These are phyloP conservation scores for Calonectria pauciramosa DNA, from an alignment of 2,329 filamentous ascomycete genomes.

Conservation along the genomic window DNA sequence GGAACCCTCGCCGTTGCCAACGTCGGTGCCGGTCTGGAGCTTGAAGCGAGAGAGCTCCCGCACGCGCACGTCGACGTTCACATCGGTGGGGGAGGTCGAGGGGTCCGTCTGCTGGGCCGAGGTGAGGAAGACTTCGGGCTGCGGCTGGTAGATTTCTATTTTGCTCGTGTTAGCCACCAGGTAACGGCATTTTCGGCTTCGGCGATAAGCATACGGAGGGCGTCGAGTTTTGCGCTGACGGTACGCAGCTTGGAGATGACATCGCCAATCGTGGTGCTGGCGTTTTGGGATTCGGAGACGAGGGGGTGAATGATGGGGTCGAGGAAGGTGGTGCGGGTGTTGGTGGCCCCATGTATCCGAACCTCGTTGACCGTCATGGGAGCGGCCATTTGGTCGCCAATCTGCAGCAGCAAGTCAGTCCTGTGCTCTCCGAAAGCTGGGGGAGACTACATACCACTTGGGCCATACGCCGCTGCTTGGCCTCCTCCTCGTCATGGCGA, in stretches of 20 bases:
- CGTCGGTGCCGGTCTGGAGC: constrained; percentile 93
- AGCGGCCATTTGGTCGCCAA: constrained; percentile 82
- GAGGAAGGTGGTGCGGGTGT: constrained; percentile 89
- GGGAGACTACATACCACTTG: constrained; percentile 48
- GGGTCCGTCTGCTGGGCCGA: constrained; percentile 78
- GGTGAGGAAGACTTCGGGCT: constrained; percentile 86
- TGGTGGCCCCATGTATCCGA: constrained; percentile 83
- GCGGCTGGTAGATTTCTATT: constrained; percentile 87
- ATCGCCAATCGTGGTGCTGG: constrained; percentile 83
- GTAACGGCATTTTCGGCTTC: neutral
- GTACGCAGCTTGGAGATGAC: constrained; percentile 80
- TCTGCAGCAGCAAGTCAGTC: constrained; percentile 43
- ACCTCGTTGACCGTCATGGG: constrained; percentile 91
- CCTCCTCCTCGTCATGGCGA: constrained; percentile 54
- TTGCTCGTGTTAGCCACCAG: constrained; percentile 32
- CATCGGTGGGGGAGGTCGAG: constrained; percentile 79
- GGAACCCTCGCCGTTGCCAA: constrained; percentile 94
- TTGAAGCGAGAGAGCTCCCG: constrained; percentile 87
- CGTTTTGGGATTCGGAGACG: constrained; percentile 75
- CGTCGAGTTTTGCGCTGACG: constrained; percentile 80
- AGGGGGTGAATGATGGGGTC: constrained; percentile 85
- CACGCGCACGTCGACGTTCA: constrained; percentile 87
- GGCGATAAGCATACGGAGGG: constrained; percentile 74
- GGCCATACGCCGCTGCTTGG: constrained; percentile 55
- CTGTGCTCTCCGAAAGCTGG: neutral